Base-by-base conservation (phyloP, 2,329 filamentous ascomycete genomes). In the Botryotinia globosa region DNA sequence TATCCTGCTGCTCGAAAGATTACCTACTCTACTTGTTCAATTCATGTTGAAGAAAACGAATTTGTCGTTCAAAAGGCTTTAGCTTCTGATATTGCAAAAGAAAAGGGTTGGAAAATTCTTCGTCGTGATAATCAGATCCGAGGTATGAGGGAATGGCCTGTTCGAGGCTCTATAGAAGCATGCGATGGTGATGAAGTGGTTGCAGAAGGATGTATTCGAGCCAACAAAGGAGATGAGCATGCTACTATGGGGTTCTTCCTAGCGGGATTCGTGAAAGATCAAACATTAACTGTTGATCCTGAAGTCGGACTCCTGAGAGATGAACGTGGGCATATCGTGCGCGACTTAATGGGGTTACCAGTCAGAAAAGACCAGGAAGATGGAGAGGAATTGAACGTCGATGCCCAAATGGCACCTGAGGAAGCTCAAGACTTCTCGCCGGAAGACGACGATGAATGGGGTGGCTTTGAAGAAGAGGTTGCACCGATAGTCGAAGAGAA, bases 201-300 rank as follows among this genome's bases (percentile, higher is more conserved):
- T 1, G 88, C 90, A 9, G 90, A 95, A 39, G 92, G 87, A 4
- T 97, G 94, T 79, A 91, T 98, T 72, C 86, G 95, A 73, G 93
- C 93, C 45, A 91, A 92, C 81, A 92, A 94, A 77, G 92, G 89
- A 39, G 94, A 95, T 77, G 90, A 90, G 16, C 88, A 92, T 75
- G 94, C 94, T 0, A 92, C 94, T 0, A 97, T 98, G 88, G 95
- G 96, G 0, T 98, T 99, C 82, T 99, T 99, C 78, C 92, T 98
- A 32, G 94, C 90, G n/a, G 93, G 87, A 0, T 97, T 99, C 82
- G 87, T 93, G 4, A 85, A 92, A 73, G 77, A 79, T 65, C 22
- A 70, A 32, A 39, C 25, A 22, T 59, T 64, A 4, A 37, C 54
- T 16, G 42, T 66, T 39, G 56, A 72, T 32, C 51, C 39, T 16